Conservation (phyloP, 768 basidiomycete species). For the Termitomyces sp. region DNA sequence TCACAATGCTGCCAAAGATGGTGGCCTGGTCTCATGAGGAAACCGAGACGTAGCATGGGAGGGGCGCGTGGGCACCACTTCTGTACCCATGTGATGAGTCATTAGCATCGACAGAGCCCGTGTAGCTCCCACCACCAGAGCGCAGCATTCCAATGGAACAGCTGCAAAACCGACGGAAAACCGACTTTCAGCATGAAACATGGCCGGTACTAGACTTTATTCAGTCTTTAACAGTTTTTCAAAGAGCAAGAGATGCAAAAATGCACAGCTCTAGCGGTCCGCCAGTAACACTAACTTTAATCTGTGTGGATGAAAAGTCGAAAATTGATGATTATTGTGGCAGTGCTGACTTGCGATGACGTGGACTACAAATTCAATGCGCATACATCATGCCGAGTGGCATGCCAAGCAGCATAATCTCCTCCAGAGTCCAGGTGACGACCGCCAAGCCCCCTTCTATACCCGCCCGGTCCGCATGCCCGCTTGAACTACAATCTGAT, state of each 20-base stretch:
- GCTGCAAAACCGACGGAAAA: not conserved
- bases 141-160: not conserved
- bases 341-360: not conserved
- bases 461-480: slow-evolving; percentile 6
- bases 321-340: not conserved
- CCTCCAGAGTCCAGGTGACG: not conserved
- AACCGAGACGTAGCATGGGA: not conserved
- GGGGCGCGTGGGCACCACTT: slow-evolving; percentile 3
- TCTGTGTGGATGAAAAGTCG: not conserved
- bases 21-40: slow-evolving; percentile 4
- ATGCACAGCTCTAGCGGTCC: not conserved
- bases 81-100: not conserved
- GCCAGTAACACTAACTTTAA: not conserved
- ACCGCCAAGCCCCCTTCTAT: not conserved
- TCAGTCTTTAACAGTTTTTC: too few relatives aligned
- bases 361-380: too few relatives aligned
- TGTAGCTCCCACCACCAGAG: not conserved
- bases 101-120: not conserved
- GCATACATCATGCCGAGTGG: not conserved
- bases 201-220: too few relatives aligned
- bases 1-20: not conserved
- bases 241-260: not conserved
- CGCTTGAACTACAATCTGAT: not conserved
- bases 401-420: not conserved
- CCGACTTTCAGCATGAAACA: not conserved